Percentiles rank a stretch among this genome's conserved stretches.
Evolutionary conservation across 768 basidiomycete species (phyloP).

Genomic region (Leucogyrophana mollusca): DNA sequence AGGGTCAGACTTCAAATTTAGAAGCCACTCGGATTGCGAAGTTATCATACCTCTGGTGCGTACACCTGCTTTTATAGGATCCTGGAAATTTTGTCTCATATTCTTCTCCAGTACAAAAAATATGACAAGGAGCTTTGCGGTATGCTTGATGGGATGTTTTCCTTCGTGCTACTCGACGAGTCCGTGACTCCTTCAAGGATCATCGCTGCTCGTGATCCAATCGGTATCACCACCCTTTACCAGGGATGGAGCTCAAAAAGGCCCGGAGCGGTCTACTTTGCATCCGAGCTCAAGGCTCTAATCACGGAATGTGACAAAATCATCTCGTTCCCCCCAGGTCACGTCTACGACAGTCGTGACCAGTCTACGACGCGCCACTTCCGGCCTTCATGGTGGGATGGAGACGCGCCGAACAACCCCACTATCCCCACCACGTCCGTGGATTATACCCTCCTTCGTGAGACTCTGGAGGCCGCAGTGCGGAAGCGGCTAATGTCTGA

Average conservation of each 20-base stretch:
- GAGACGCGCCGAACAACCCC: slow-evolving; percentile 66
- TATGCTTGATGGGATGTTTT: slow-evolving; percentile 97
- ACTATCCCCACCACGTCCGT: slow-evolving; percentile 57
- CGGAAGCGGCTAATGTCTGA: slow-evolving; percentile 96
- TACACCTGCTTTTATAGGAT: slow-evolving; percentile 7
- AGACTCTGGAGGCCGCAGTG: slow-evolving; percentile 87
- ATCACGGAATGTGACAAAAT: slow-evolving; percentile 91
- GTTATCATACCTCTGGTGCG: slow-evolving; percentile 89
- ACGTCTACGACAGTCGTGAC: slow-evolving; percentile 88
- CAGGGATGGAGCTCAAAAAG: slow-evolving; percentile 88
- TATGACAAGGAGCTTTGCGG: slow-evolving; percentile 73
- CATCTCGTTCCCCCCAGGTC: slow-evolving; percentile 95
- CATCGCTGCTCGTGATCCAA: slow-evolving; percentile 95
- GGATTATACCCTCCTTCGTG: slow-evolving; percentile 70
- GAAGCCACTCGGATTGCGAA: slow-evolving; percentile 98
- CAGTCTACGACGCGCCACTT: slow-evolving; percentile 81
- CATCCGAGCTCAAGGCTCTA: slow-evolving; percentile 94
- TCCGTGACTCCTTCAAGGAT: slow-evolving; percentile 85
- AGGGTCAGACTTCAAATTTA: slow-evolving; percentile 73
- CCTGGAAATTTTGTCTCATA: slow-evolving; percentile 4
- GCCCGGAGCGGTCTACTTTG: slow-evolving; percentile 86
- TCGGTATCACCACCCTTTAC: slow-evolving; percentile 98
- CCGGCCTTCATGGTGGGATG: slow-evolving; percentile 85
- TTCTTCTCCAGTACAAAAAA: slow-evolving; percentile 78
- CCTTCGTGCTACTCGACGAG: slow-evolving; percentile 94